Conservation (phyloP, 345 rosid species). For the Eucalyptus cloeziana region DNA sequence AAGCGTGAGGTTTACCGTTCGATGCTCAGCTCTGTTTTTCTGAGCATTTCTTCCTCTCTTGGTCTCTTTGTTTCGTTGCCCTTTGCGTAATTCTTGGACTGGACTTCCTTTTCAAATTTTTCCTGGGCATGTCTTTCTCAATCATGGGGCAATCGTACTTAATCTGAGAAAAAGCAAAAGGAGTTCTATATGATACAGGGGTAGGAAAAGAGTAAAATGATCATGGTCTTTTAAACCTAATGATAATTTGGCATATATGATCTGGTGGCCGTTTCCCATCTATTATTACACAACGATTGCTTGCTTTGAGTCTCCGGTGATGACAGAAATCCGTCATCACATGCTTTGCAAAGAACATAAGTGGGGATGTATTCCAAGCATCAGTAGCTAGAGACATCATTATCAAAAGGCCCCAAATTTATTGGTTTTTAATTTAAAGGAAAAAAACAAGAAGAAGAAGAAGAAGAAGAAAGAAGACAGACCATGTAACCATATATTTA, state of each 20-base stretch:
- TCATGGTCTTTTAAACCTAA: background rate
- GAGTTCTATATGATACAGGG: background rate
- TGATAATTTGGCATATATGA: background rate
- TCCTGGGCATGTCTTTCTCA: background rate
- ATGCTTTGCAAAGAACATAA: background rate
- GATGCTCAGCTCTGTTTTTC: background rate
- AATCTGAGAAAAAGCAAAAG: background rate
- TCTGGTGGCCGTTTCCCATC: background rate
- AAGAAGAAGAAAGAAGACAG: background rate
- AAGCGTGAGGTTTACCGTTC: conserved; percentile 1
- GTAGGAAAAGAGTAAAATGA: background rate
- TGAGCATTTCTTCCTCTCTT: background rate
- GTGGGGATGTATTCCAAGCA: background rate
- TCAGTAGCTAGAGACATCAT: background rate
- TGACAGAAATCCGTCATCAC: background rate
- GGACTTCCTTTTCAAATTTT: background rate
- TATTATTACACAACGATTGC: background rate
- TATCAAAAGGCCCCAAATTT: background rate
- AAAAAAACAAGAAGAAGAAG: background rate
- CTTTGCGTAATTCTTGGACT: background rate
- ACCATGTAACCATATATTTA: background rate
- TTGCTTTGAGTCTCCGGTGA: background rate
- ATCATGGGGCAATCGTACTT: background rate
- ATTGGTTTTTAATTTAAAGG: background rate
- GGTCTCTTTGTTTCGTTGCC: background rate